These are phyloP conservation scores for Aspergillus tamarii DNA, from an alignment of 2,329 filamentous ascomycete genomes.

Conservation along the genomic window DNA sequence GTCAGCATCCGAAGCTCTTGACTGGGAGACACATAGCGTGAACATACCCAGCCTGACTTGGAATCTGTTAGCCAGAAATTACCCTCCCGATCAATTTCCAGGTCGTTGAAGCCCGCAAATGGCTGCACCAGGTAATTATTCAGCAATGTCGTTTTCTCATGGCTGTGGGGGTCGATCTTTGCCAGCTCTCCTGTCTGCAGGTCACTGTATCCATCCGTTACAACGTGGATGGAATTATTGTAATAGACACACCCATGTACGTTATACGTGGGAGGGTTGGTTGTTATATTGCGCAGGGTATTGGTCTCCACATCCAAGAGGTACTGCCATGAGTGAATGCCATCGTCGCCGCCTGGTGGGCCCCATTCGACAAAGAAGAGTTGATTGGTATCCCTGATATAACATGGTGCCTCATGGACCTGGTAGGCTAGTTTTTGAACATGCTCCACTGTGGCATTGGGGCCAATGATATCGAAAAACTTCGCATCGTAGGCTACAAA, in stretches of 20 bases:
- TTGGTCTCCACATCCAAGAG: slow-evolving; percentile 14
- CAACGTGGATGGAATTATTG: slow-evolving; percentile 11
- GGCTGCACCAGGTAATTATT: slow-evolving; percentile 17
- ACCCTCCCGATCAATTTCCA: slow-evolving; percentile 14
- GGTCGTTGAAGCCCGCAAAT: slow-evolving; percentile 17
- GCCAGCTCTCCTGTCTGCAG: slow-evolving; percentile 7
- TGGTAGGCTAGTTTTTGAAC: slow-evolving; percentile 16
- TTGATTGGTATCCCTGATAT: slow-evolving; percentile 13
- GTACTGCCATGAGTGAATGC: slow-evolving; percentile 18
- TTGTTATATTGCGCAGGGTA: slow-evolving; percentile 10
- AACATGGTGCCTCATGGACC: slow-evolving; percentile 14
- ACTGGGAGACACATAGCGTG: no score
- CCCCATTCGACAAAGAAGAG: slow-evolving; percentile 22
- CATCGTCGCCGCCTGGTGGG: slow-evolving; percentile 14
- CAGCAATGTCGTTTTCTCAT: slow-evolving; percentile 10
- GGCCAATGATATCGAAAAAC: slow-evolving; percentile 18
- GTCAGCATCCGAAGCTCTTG: not conserved
- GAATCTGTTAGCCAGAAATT: slow-evolving; percentile 20
- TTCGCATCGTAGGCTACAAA: slow-evolving; percentile 17
- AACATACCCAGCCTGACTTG: slow-evolving; percentile 11
- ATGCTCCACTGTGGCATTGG: slow-evolving; percentile 14
- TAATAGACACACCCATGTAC: slow-evolving; percentile 15
- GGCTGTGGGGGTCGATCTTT: slow-evolving; percentile 8
- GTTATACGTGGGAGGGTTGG: slow-evolving; percentile 14
- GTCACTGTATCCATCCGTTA: slow-evolving; percentile 12